Conservation (phyloP, 2,329 filamentous ascomycete genomes). For the Madurella fahalii region DNA sequence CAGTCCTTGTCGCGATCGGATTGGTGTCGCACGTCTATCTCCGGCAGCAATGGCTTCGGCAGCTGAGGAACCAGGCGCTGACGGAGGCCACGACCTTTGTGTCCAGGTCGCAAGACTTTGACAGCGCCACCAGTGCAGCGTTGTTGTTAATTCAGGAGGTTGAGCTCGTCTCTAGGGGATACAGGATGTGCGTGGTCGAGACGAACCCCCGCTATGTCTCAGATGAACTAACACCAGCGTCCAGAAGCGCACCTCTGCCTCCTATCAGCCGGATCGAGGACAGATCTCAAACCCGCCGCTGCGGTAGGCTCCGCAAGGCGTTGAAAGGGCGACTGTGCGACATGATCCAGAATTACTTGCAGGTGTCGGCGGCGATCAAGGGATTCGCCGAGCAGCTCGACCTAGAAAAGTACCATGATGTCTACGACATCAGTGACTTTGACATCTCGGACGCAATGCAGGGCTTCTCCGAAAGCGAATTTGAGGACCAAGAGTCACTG, state of each 20-base stretch:
- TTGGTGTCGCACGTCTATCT: conserved; percentile 66
- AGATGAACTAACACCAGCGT: conserved; percentile 10
- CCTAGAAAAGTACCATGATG: conserved; percentile 87
- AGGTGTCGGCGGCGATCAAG: conserved; percentile 64
- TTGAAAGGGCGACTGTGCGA: conserved; percentile 66
- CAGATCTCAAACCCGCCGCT: conserved; percentile 71
- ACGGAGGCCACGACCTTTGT: conserved; percentile 66
- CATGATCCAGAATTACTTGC: conserved; percentile 67
- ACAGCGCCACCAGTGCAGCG: conserved; percentile 70
- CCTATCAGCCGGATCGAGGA: conserved; percentile 92
- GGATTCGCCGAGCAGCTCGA: conserved; percentile 74
- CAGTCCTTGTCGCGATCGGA: conserved; percentile 50
- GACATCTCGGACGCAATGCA: conserved; percentile 68
- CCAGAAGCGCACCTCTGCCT: conserved; percentile 79
- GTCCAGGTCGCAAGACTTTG: conserved; percentile 72
- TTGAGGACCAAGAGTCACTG: conserved; percentile 73
- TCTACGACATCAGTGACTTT: conserved; percentile 72
- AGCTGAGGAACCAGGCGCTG: conserved; percentile 70
- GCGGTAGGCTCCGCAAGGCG: conserved; percentile 72
- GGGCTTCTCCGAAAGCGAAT: conserved; percentile 60
- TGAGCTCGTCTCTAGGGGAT: conserved; percentile 89
- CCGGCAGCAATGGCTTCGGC: conserved; percentile 75
- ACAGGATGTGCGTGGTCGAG: conserved; percentile 66
- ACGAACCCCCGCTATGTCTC: not conserved
- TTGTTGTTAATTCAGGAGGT: conserved; percentile 87